A percentile compares a stretch with the other conserved stretches of the same genome.
These are phyloP conservation scores for Jacaranda copaia DNA, from an alignment of 257 asterid genomes.

Conservation along the genomic window DNA sequence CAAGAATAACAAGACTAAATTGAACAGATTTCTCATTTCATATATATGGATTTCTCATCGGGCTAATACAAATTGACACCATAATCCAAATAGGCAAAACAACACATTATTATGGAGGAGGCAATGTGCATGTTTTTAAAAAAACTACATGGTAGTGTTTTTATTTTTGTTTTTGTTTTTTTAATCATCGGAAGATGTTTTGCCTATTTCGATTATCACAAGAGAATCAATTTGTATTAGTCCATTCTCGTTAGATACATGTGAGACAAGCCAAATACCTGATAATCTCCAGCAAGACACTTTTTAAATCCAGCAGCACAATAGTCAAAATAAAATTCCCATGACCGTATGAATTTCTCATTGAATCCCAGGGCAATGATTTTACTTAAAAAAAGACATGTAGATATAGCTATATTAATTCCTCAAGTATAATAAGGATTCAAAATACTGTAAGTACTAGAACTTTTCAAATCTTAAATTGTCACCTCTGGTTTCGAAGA, in stretches of 20 bases:
- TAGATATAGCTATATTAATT: background rate
- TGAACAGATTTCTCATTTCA: background rate
- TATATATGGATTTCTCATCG: background rate
- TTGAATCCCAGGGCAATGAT: conserved; percentile 58
- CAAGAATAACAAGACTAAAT: background rate
- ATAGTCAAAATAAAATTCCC: conserved; percentile 74
- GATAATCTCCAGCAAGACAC: conserved; percentile 58
- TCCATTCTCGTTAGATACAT: too few relatives aligned
- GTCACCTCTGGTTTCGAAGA: conserved; percentile 57
- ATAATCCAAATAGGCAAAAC: too few relatives aligned
- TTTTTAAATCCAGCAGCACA: conserved; percentile 64
- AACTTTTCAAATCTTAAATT: background rate
- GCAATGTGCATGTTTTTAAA: too few relatives aligned
- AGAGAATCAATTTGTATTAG: too few relatives aligned
- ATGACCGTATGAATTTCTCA: conserved; percentile 70
- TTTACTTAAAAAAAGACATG: conserved; percentile 40
- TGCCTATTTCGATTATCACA: too few relatives aligned
- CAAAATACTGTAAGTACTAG: background rate
- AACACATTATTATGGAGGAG: too few relatives aligned
- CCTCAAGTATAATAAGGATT: background rate
- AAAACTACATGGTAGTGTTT: too few relatives aligned
- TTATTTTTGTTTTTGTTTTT: too few relatives aligned
- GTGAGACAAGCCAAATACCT: conserved; percentile 44
- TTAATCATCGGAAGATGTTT: background rate
- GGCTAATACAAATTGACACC: too few relatives aligned